Percentiles rank a stretch among this genome's conserved stretches.
These are phyloP conservation scores for Abrus precatorius DNA, from an alignment of 306 rosid genomes.

Conservation along the genomic window DNA sequence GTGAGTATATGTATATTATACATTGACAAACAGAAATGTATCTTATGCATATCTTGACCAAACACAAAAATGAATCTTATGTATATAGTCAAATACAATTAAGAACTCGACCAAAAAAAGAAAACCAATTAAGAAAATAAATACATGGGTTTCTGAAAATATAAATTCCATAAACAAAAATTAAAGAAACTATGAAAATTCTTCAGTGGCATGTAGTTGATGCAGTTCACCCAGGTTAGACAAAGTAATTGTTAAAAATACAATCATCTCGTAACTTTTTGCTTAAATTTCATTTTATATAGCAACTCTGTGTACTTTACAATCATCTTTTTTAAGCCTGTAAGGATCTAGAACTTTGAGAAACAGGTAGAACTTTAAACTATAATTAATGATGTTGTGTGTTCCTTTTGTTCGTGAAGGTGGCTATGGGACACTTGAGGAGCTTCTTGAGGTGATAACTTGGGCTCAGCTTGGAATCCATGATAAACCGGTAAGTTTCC, in stretches of 20 bases:
- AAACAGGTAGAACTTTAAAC: neutral
- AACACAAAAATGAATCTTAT: too few species aligned
- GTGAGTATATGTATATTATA: too few species aligned
- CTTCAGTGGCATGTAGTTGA: neutral
- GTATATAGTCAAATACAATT: too few species aligned
- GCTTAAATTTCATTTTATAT: neutral
- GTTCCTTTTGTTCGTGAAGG: constrained; percentile 57
- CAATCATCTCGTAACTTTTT: neutral
- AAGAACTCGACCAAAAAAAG: too few species aligned
- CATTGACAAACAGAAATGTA: too few species aligned
- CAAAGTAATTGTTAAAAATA: neutral
- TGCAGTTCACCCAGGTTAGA: neutral
- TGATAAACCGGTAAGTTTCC: constrained; percentile 83
- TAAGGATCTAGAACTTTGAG: neutral
- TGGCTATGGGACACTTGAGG: constrained; percentile 99
- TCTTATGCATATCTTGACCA: too few species aligned
- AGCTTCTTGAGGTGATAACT: constrained; percentile 96
- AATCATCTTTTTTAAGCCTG: neutral
- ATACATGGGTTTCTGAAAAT: too few species aligned
- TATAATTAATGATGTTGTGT: neutral
- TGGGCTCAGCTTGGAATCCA: constrained; percentile 99
- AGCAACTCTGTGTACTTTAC: neutral
- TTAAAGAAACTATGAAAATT: neutral
- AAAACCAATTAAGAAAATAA: too few species aligned
- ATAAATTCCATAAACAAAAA: too few species aligned